These are phyloP conservation scores for Ophiostoma ulmi DNA, from an alignment of 2,329 filamentous ascomycete genomes.

Conservation along the genomic window DNA sequence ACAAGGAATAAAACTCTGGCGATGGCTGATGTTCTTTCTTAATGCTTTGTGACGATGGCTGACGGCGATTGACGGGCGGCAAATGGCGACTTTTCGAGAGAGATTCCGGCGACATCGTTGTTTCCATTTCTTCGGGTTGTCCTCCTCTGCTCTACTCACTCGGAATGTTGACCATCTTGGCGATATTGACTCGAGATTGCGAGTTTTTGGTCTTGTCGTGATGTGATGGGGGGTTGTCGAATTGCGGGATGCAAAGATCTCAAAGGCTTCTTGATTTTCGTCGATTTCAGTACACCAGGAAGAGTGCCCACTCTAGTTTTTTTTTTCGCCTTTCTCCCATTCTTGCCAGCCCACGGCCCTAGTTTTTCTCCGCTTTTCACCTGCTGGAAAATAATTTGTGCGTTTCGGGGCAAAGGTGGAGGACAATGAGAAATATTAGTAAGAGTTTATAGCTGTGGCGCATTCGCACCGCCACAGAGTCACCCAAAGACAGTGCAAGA, in stretches of 20 bases:
- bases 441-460: background rate
- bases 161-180: slow-evolving; percentile 70
- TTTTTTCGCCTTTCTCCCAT: slow-evolving; percentile 17
- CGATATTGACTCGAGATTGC: slow-evolving; percentile 28
- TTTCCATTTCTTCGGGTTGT: background rate
- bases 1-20: background rate
- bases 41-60: background rate
- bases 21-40: background rate
- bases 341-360: slow-evolving; percentile 16
- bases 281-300: slow-evolving; percentile 14
- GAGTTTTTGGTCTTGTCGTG: slow-evolving; percentile 20
- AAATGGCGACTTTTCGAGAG: slow-evolving; percentile 5
- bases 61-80: background rate
- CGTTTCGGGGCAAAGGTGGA: slow-evolving; percentile 19
- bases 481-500: background rate
- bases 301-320: slow-evolving; percentile 18
- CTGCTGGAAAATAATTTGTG: slow-evolving; percentile 25
- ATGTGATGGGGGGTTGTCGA: slow-evolving; percentile 22
- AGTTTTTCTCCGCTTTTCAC: slow-evolving; percentile 12
- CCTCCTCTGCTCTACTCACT: slow-evolving; percentile 35
- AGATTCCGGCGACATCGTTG: background rate
- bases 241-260: slow-evolving; percentile 20
- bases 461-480: background rate
- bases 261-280: slow-evolving; percentile 4
- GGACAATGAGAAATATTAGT: slow-evolving; percentile 17